Percentiles rank a stretch among this genome's conserved stretches.
Conservation (phyloP, 192 early-diverging fungal genomes). For the Coemansia pectinata region DNA sequence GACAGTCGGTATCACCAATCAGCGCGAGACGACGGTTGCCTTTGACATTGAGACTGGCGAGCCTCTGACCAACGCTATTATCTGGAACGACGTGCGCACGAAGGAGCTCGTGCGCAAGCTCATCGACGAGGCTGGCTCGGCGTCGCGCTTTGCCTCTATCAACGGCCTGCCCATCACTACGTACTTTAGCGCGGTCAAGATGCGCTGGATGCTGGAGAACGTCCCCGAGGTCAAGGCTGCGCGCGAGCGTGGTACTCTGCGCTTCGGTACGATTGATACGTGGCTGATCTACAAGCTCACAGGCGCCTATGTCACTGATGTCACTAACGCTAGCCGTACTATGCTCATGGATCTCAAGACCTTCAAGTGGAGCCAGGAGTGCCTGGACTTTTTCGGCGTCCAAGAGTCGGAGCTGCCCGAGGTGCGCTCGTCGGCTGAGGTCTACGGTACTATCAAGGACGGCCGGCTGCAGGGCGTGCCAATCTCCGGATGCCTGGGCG, state of each 20-base stretch:
- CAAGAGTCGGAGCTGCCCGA: conserved; percentile 65
- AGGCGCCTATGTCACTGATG: conserved; percentile 87
- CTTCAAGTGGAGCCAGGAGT: conserved; percentile 77
- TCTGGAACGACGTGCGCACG: conserved; percentile 91
- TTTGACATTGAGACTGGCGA: conserved; percentile 83
- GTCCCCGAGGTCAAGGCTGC: conserved; percentile 69
- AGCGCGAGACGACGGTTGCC: conserved; percentile 89
- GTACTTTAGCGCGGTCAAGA: conserved; percentile 90
- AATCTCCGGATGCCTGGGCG: conserved; percentile 87
- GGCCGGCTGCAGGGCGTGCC: conserved; percentile 71
- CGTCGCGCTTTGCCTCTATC: conserved; percentile 54
- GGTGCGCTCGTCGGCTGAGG: conserved; percentile 79
- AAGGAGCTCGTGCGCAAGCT: conserved; percentile 68
- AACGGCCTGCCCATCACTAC: conserved; percentile 90
- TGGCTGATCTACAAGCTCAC: conserved; percentile 96
- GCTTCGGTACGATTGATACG: conserved; percentile 90
- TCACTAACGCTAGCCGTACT: conserved; percentile 92
- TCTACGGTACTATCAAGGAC: conserved; percentile 66
- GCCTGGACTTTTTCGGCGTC: conserved; percentile 77
- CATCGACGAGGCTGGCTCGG: conserved; percentile 57
- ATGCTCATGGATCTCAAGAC: conserved; percentile 91
- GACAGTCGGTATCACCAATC: conserved; percentile 91
- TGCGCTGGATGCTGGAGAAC: conserved; percentile 92
- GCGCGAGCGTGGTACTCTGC: conserved; percentile 68
- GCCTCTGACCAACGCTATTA: conserved; percentile 82